These are phyloP conservation scores for Globisporangium mamillatum DNA, from an alignment of 352 stramenopile genomes.

Conservation along the genomic window DNA sequence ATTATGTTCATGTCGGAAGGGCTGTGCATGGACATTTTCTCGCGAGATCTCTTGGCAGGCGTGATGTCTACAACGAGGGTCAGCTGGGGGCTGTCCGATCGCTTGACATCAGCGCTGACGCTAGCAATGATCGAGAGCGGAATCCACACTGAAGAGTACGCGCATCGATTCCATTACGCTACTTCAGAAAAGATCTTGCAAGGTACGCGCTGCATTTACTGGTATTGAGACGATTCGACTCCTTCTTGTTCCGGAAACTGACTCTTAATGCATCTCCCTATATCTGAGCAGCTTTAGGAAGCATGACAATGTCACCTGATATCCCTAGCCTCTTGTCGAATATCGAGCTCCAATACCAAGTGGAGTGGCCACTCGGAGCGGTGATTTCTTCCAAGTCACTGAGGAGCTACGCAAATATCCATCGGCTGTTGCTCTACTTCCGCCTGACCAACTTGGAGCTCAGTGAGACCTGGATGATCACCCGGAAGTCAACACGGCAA, in stretches of 20 bases:
- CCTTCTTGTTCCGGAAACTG: background rate
- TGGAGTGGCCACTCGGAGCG: slow-evolving; percentile 48
- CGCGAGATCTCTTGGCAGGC: slow-evolving; percentile 47
- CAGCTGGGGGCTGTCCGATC: slow-evolving; percentile 42
- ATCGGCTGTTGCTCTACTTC: slow-evolving; percentile 43
- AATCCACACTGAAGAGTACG: slow-evolving; percentile 18
- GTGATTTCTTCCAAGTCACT: slow-evolving; percentile 40
- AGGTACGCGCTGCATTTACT: slow-evolving; percentile 24
- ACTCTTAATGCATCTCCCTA: background rate
- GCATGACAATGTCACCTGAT: slow-evolving; percentile 31
- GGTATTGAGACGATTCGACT: background rate
- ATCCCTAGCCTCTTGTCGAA: slow-evolving; percentile 33
- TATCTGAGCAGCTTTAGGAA: slow-evolving; percentile 28
- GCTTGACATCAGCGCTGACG: slow-evolving; percentile 45
- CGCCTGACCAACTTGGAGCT: slow-evolving; percentile 44
- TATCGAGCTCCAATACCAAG: slow-evolving; percentile 45
- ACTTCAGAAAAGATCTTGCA: slow-evolving; percentile 31
- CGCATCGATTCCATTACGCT: slow-evolving; percentile 49
- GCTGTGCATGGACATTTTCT: slow-evolving; percentile 70
- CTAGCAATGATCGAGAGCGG: slow-evolving; percentile 60
- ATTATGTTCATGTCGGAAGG: slow-evolving; percentile 75
- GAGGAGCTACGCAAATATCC: slow-evolving; percentile 34
- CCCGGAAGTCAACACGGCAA: slow-evolving; percentile 27
- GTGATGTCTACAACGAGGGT: slow-evolving; percentile 42
- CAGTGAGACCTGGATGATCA: slow-evolving; percentile 33